Percentiles rank a stretch among this genome's conserved stretches.
Evolutionary conservation across 2,329 filamentous ascomycete species (phyloP).

Genomic region (Pseudocercospora pini-densiflorae): DNA sequence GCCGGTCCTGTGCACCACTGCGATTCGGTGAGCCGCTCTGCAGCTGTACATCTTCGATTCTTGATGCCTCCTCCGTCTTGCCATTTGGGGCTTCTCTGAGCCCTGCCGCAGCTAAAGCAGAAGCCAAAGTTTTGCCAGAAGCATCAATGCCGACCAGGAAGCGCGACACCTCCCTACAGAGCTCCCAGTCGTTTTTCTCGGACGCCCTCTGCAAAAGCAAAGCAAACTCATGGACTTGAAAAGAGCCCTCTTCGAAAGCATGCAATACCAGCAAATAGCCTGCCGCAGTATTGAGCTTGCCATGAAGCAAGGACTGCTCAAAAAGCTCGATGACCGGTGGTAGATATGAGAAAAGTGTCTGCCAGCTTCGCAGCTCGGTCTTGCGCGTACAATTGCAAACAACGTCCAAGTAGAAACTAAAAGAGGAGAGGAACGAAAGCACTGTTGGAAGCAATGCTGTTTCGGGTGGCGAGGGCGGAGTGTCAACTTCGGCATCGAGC

Average conservation of each 20-base stretch:
- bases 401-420: conserved; percentile 86
- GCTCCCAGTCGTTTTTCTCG: conserved; percentile 86
- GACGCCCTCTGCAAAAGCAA: conserved; percentile 81
- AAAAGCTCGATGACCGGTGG: conserved; percentile 91
- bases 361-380: conserved; percentile 94
- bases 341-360: conserved; percentile 87
- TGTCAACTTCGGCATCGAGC: conserved; percentile 91
- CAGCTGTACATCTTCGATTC: not conserved
- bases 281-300: conserved; percentile 89
- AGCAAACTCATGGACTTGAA: conserved; percentile 70
- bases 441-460: conserved; percentile 57
- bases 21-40: not conserved
- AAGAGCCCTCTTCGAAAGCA: conserved; percentile 62
- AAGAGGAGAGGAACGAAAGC: conserved; percentile 58
- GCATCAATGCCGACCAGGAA: conserved; percentile 93
- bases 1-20: not conserved
- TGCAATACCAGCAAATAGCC: conserved; percentile 96
- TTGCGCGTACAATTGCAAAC: conserved; percentile 97
- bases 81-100: conserved; percentile 24
- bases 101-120: conserved; percentile 61
- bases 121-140: conserved; percentile 76
- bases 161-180: conserved; percentile 93
- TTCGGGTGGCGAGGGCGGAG: conserved; percentile 48
- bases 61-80: not conserved
- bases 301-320: conserved; percentile 84